These are phyloP conservation scores for Fragilaria crotonensis DNA, from an alignment of 108 stramenopile species.

Conservation along the genomic window DNA sequence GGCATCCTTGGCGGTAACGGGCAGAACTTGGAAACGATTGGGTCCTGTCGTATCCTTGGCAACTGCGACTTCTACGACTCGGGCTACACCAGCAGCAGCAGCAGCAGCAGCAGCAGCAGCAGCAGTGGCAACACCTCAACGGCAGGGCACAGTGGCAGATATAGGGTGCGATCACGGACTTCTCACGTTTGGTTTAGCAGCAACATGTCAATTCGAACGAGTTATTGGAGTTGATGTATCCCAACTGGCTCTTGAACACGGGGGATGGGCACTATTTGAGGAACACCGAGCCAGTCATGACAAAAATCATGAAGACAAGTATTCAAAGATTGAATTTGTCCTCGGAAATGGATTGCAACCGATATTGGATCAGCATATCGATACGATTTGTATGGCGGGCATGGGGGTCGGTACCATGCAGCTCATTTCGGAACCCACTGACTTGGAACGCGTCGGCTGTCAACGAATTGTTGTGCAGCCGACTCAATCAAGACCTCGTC, in stretches of 20 bases:
- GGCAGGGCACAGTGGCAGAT: slow-evolving; percentile 39
- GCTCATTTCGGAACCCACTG: slow-evolving; percentile 28
- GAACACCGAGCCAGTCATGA: slow-evolving; percentile 3
- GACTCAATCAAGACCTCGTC: slow-evolving; percentile 59
- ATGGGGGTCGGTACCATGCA: slow-evolving; percentile 78
- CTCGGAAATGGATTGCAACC: slow-evolving; percentile 54
- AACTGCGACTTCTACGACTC: neutral
- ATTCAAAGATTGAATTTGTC: slow-evolving; percentile 44
- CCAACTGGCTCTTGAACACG: slow-evolving; percentile 38
- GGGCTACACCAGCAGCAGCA: neutral
- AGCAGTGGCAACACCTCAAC: neutral
- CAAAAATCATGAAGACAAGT: neutral
- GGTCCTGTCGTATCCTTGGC: slow-evolving; percentile 28
- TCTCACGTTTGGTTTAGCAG: slow-evolving; percentile 54
- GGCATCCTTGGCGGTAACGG: slow-evolving; percentile 4
- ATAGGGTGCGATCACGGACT: slow-evolving; percentile 81
- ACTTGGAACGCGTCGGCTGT: slow-evolving; percentile 35
- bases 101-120: neutral
- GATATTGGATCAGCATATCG: slow-evolving; percentile 34
- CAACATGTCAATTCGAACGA: slow-evolving; percentile 38
- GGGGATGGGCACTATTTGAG: slow-evolving; percentile 26
- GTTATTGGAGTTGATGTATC: slow-evolving; percentile 73
- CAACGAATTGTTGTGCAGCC: slow-evolving; percentile 57
- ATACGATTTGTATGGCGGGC: slow-evolving; percentile 69
- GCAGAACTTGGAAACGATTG: slow-evolving; percentile 25